phyloP scores from a whole-genome alignment of 2,329 filamentous ascomycete genomes.

The Fusarium fracticaudum region DNA sequence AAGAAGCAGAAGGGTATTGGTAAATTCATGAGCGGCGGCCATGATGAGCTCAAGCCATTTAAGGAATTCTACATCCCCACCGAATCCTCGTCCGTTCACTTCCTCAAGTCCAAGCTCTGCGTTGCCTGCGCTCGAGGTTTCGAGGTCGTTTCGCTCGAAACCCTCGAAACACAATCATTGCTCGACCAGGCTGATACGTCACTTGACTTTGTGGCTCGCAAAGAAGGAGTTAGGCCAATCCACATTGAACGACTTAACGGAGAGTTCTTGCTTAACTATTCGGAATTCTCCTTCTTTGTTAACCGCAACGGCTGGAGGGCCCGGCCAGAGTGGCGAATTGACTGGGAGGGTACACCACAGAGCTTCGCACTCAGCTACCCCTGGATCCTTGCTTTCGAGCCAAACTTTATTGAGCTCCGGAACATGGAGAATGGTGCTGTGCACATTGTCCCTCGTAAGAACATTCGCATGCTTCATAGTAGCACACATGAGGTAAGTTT shows the following conservation, averaged over 20 bases:
- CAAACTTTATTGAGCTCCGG: constrained; percentile 95
- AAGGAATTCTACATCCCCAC: constrained; percentile 99
- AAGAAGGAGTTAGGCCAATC: constrained; percentile 93
- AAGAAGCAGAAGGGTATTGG: constrained; percentile 96
- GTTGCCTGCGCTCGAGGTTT: constrained; percentile 96
- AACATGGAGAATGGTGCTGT: constrained; percentile 95
- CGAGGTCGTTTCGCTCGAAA: constrained; percentile 95
- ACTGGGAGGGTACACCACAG: constrained; percentile 94
- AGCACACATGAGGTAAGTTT: constrained; percentile 88
- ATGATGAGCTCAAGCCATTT: constrained; percentile 95
- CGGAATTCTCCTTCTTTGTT: constrained; percentile 98
- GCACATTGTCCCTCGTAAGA: constrained; percentile 95
- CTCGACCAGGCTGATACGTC: constrained; percentile 98
- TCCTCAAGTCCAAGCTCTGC: constrained; percentile 94
- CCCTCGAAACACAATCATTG: constrained; percentile 95
- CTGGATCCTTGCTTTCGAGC: constrained; percentile 96
- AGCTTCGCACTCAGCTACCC: constrained; percentile 95
- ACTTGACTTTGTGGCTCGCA: constrained; percentile 93
- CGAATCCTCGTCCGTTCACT: constrained; percentile 98
- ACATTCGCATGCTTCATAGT: constrained; percentile 96
- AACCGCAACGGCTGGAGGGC: constrained; percentile 98
- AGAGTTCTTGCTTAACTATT: constrained; percentile 97
- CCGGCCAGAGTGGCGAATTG: constrained; percentile 94
- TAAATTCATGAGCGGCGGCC: constrained; percentile 92
- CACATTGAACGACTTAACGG: constrained; percentile 97